Percentiles rank a stretch among this genome's conserved stretches.
Evolutionary conservation across 495 filamentous ascomycete genomes (phyloP).

Genomic region (Saxispiralis lemnorum): DNA sequence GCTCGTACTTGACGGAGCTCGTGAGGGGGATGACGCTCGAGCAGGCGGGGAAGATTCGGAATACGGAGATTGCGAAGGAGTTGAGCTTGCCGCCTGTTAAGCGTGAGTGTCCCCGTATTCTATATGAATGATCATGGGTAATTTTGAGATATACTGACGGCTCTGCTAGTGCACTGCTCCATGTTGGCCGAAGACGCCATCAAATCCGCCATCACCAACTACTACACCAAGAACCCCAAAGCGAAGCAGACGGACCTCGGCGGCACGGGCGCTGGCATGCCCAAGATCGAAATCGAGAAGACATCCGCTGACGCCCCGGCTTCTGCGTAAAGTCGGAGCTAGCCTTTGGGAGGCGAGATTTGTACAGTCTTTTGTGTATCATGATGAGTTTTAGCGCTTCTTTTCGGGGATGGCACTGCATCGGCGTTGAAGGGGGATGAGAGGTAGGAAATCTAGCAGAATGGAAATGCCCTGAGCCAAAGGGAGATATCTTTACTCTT

Average conservation of each 20-base stretch:
- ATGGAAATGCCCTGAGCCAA: no score
- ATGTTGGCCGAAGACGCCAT: slow-evolving; percentile 99
- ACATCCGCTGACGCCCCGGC: slow-evolving; percentile 15
- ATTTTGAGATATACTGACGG: no score
- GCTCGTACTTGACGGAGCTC: slow-evolving; percentile 78
- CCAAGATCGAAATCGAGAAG: slow-evolving; percentile 29
- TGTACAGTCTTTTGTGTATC: slow-evolving; percentile 7
- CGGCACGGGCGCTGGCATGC: slow-evolving; percentile 42
- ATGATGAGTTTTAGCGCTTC: no score
- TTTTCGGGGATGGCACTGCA: no score
- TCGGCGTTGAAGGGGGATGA: no score
- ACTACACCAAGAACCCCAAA: slow-evolving; percentile 86
- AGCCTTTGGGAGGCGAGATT: not conserved
- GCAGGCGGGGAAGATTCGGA: slow-evolving; percentile 75
- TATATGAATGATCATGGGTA: not conserved
- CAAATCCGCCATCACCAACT: slow-evolving; percentile 96
- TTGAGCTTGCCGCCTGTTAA: slow-evolving; percentile 90
- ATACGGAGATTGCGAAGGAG: slow-evolving; percentile 95
- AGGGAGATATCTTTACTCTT: no score
- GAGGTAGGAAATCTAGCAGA: no score
- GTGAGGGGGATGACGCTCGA: slow-evolving; percentile 93
- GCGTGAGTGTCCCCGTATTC: slow-evolving; percentile 34
- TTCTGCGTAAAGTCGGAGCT: not conserved
- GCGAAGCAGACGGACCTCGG: slow-evolving; percentile 54
- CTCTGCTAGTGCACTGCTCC: slow-evolving; percentile 72